Conservation (phyloP, 306 rosid species). For the Cicer chorassanicum region DNA sequence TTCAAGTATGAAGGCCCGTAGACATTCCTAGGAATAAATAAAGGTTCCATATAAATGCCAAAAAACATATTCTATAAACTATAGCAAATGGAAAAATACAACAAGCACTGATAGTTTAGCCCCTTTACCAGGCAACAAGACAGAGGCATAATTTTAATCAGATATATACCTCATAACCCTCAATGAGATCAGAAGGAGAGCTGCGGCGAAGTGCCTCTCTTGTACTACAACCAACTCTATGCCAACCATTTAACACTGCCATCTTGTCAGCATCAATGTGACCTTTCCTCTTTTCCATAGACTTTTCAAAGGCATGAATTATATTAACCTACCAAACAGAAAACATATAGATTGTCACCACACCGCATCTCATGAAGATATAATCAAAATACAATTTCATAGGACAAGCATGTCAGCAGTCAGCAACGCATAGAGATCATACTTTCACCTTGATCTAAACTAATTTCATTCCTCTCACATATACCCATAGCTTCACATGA, state of each 20-base stretch:
- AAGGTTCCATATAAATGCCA: background rate
- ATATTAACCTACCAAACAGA: conserved; percentile 66
- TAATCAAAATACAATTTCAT: conserved; percentile 25
- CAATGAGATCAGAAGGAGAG: conserved; percentile 69
- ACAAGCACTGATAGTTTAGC: conserved; percentile 16
- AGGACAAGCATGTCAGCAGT: conserved; percentile 23
- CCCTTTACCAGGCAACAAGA: background rate
- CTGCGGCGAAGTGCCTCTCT: conserved; percentile 94
- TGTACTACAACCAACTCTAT: conserved; percentile 72
- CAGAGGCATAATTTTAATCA: background rate
- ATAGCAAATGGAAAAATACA: conserved; percentile 25
- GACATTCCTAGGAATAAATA: conserved; percentile 57
- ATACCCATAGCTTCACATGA: conserved; percentile 10
- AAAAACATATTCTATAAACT: background rate
- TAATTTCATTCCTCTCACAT: background rate
- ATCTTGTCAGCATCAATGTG: conserved; percentile 63
- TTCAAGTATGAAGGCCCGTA: conserved; percentile 61
- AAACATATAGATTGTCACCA: conserved; percentile 26
- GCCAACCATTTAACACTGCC: conserved; percentile 54
- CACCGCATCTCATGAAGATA: background rate
- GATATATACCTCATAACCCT: conserved; percentile 77
- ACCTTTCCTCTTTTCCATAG: conserved; percentile 60
- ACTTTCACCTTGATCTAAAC: conserved; percentile 20
- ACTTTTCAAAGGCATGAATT: conserved; percentile 57
- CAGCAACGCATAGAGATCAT: background rate